Base-by-base conservation (phyloP, 257 asterid genomes). In the Solanum chmielewskii region DNA sequence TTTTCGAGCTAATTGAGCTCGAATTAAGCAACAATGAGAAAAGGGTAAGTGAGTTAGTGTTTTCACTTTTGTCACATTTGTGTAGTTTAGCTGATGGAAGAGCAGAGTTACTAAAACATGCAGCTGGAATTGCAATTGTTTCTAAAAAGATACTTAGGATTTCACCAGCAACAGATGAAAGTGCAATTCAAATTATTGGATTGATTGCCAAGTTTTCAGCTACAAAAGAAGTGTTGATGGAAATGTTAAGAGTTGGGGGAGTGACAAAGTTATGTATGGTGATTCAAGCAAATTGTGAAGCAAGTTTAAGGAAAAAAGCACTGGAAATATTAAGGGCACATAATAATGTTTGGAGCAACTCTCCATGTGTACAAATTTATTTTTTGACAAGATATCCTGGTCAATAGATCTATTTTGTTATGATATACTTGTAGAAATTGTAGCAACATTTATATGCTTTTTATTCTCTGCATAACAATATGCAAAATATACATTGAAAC, bases 251-350 rank as follows among this genome's bases (percentile, higher is more conserved):
- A 86, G 96, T 95, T 84, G 94, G 97, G 21, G 99, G 91, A 2
- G 99, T 97, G 64, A 83, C 98, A 66, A 97, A 97, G 90, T 93
- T 97, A 10, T 93, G 98, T 92, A 95, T 97, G 99, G 91, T 93
- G 27, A 87, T 97, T 86, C 99, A 97, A 89, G 98, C 98, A 20
- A 92, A 93, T 85, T 92, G 98, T 86, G 94, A 89, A 77, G 88
- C 21, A 13, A 86, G 87, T 88, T 74, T 97, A 93, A 95, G 96
- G 93, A 95, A 87, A 93, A 92, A 90, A 44, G 98, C 98, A 21
- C 89, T 93, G 86, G 98, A 94, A 90, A 91, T 94, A 47, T 88
- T 95, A 88, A 94, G 98, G 90, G 33, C 93, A 91, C 99, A 95
- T 91, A 90, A 93, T 2, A 89, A 87, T 41, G 93, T 77, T 9